Percentiles rank a stretch among this genome's conserved stretches.
phyloP scores from a whole-genome alignment of 2,329 filamentous ascomycete species.

The Aotearoamyces nothofagi region DNA sequence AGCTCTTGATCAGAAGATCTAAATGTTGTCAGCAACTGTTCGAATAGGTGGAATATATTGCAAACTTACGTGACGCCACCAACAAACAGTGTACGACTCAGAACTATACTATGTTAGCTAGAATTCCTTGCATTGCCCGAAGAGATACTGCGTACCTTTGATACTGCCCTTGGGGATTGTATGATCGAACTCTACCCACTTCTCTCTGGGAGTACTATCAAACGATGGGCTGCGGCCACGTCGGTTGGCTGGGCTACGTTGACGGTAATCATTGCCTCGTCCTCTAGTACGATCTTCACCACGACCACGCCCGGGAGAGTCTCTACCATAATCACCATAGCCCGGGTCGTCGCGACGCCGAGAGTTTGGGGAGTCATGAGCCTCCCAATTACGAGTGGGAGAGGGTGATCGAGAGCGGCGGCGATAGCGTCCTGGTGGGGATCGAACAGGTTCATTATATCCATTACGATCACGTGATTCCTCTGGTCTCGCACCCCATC shows the following conservation, averaged over 20 bases:
- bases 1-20: constrained; percentile 71
- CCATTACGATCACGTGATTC: constrained; percentile 39
- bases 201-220: constrained; percentile 31
- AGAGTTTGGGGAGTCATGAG: constrained; percentile 37
- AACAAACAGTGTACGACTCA: constrained; percentile 91
- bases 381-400: constrained; percentile 58
- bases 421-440: constrained; percentile 37
- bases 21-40: constrained; percentile 16
- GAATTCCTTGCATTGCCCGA: no score
- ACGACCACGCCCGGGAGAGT: constrained; percentile 46
- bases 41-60: constrained; percentile 3
- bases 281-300: constrained; percentile 36
- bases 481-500: constrained; percentile 21
- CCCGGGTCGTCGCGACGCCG: constrained; percentile 30
- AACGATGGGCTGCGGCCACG: constrained; percentile 46
- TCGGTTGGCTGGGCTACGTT: constrained; percentile 66
- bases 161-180: constrained; percentile 63
- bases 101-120: constrained; percentile 34
- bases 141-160: constrained; percentile 48
- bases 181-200: constrained; percentile 70
- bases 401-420: constrained; percentile 67
- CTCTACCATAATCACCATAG: constrained; percentile 58
- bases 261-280: constrained; percentile 58
- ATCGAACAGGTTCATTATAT: constrained; percentile 40
- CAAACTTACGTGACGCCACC: constrained; percentile 74